Conservation (phyloP, 257 asterid genomes). For the Prunella vulgaris region DNA sequence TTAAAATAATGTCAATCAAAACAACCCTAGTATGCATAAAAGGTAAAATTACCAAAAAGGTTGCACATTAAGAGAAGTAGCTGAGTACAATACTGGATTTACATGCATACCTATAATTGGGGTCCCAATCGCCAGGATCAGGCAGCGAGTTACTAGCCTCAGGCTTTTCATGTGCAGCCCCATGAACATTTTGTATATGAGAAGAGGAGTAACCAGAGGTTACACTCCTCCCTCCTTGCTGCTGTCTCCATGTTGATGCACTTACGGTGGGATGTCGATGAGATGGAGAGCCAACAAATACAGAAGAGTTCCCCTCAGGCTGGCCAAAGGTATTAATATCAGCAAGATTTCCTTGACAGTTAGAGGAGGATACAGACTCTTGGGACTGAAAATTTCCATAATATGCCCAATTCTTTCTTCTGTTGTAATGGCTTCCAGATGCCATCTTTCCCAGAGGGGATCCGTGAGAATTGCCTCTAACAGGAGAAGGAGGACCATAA, state of each 20-base stretch:
- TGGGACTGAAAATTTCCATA: slow-evolving; percentile 63
- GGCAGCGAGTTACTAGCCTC: slow-evolving; percentile 76
- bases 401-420: slow-evolving; percentile 69
- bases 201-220: slow-evolving; percentile 51
- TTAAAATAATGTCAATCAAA: slow-evolving; percentile 6
- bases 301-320: slow-evolving; percentile 54
- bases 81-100: background rate
- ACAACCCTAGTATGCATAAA: background rate
- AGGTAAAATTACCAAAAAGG: background rate
- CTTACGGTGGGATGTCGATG: slow-evolving; percentile 50
- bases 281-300: slow-evolving; percentile 50
- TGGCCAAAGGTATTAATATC: slow-evolving; percentile 48
- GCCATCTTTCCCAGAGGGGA: slow-evolving; percentile 88
- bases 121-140: slow-evolving; percentile 99
- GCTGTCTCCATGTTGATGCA: slow-evolving; percentile 55
- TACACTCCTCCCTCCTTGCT: slow-evolving; percentile 58
- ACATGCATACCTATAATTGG: slow-evolving; percentile 79
- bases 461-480: slow-evolving; percentile 80
- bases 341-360: slow-evolving; percentile 55
- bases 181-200: slow-evolving; percentile 52
- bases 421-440: slow-evolving; percentile 68
- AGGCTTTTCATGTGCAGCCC: slow-evolving; percentile 48
- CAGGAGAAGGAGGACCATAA: slow-evolving; percentile 94
- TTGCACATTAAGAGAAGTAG: slow-evolving; percentile 1
- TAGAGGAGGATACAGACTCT: slow-evolving; percentile 51